Evolutionary conservation across 73 alveolate genomes (phyloP), one percentile per base, ranked within the genome.

Genomic region (Uronychia binucleata): DNA sequence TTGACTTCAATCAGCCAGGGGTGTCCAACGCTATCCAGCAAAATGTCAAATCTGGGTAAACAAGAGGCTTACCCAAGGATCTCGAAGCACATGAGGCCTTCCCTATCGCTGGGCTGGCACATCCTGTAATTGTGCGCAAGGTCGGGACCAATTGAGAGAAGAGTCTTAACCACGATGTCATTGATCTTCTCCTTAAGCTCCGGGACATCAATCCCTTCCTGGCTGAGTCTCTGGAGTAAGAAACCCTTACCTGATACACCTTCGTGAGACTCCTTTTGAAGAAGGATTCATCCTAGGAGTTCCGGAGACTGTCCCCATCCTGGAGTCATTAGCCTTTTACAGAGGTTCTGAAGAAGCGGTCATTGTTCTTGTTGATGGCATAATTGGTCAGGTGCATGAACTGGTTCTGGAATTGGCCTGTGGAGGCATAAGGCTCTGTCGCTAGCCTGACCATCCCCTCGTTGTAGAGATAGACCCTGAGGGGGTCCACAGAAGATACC

Each of bases 401-500:
- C 19, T 46, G 19, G 67, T 46, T 46, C n/a, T 5, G 19, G 19
- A 46, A 46, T 46, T 46, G 67, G 19, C 86, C 82, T 13, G 67
- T 82, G 78, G 78, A 81, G 59, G 81, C 28, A 84, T 89, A 89
- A 78, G 85, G 90, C 74, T 89, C 95, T 13, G 95, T 89, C 29
- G 95, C 95, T 84, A 89, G 83, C 33, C 95, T 77, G 0, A 89
- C 95, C 59, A 89, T 78, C 8, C 95, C 95, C 81, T 89, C 82
- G 82, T 84, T 84, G 86, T 89, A 89, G 77, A 89, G 75, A 89
- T 89, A 89, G 33, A 89, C 80, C 79, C 92, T 77, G 58, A 89
- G 74, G 8, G 95, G 95, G 57, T 90, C 78, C 82, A 77, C 85
- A 79, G 92, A 84, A 74, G 92, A 59, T 13, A 86, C 76, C 28